These are phyloP conservation scores for Isabelozyma gotoi DNA, from an alignment of 805 yeast species.

Conservation along the genomic window DNA sequence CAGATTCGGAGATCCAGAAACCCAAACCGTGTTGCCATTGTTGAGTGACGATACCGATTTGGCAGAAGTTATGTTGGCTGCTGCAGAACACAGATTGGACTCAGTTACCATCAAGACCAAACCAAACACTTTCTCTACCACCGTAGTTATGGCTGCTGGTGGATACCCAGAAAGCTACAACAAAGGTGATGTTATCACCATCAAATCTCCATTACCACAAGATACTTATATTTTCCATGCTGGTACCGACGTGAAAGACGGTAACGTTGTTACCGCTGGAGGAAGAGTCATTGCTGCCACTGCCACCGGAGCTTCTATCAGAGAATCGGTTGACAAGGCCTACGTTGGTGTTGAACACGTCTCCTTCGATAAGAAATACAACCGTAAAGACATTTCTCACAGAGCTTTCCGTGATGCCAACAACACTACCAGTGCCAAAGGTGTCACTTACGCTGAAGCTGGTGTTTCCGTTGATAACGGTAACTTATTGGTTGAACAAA, in stretches of 20 bases:
- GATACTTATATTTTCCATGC: conserved; percentile 89
- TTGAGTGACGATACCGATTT: conserved; percentile 83
- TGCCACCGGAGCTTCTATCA: conserved; percentile 73
- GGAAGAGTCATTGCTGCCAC: conserved; percentile 97
- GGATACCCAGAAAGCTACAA: conserved; percentile 90
- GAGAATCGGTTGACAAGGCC: conserved; percentile 81
- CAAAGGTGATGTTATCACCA: conserved; percentile 82
- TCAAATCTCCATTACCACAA: conserved; percentile 46
- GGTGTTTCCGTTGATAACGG: conserved; percentile 99
- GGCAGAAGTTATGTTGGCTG: conserved; percentile 88
- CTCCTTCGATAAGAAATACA: conserved; percentile 71
- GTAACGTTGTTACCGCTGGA: conserved; percentile 78
- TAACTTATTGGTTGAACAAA: conserved; percentile 82
- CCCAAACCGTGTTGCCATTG: conserved; percentile 92
- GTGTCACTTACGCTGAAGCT: conserved; percentile 87
- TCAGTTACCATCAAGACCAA: conserved; percentile 62
- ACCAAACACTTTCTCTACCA: conserved; percentile 67
- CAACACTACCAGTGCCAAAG: conserved; percentile 26
- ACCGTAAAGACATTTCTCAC: conserved; percentile 93
- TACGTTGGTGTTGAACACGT: conserved; percentile 82
- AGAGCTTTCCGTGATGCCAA: conserved; percentile 75
- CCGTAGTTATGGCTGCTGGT: conserved; percentile 95
- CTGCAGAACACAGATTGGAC: conserved; percentile 92
- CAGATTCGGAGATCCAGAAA: conserved; percentile 98
- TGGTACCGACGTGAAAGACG: conserved; percentile 70